Conservation (phyloP, 2,329 filamentous ascomycete genomes). For the Epichloe gansuensis region DNA sequence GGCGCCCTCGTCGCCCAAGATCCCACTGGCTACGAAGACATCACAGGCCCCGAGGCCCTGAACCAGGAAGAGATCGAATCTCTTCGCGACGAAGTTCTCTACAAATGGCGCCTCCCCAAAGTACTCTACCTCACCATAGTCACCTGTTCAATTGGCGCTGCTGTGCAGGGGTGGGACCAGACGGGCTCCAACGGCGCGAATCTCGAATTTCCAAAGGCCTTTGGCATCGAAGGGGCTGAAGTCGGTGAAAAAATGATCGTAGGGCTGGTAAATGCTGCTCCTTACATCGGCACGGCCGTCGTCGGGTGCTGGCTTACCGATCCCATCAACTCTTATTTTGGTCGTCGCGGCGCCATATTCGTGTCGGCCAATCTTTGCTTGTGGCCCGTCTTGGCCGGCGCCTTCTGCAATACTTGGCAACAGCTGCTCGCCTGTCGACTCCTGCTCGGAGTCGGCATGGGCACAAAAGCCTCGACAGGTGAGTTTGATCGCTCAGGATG, state of each 20-base stretch:
- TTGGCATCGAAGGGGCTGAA: conserved; percentile 27
- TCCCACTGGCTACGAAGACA: conserved; percentile 46
- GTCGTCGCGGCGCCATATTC: conserved; percentile 48
- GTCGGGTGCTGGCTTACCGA: conserved; percentile 55
- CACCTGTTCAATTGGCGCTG: conserved; percentile 55
- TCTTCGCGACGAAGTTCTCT: conserved; percentile 48
- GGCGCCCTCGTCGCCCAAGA: conserved; percentile 65
- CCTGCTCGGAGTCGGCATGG: conserved; percentile 65
- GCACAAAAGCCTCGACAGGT: conserved; percentile 54
- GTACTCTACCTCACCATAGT: conserved; percentile 54
- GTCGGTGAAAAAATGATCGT: conserved; percentile 35
- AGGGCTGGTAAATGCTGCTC: conserved; percentile 52
- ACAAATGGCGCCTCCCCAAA: conserved; percentile 54
- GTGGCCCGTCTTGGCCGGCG: conserved; percentile 56
- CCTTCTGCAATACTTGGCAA: conserved; percentile 58
- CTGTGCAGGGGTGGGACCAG: conserved; percentile 59
- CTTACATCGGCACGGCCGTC: conserved; percentile 35
- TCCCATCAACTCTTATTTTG: conserved; percentile 37
- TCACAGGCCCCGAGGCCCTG: conserved; percentile 44
- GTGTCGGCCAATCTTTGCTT: conserved; percentile 61
- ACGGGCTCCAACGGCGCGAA: conserved; percentile 52
- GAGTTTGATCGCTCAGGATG: conserved; percentile 8
- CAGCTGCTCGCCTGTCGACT: conserved; percentile 60
- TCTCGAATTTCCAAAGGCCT: conserved; percentile 43
- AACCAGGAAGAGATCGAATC: conserved; percentile 44